Base-by-base conservation (phyloP, 768 basidiomycete species). In the Leccinum rimulosum region DNA sequence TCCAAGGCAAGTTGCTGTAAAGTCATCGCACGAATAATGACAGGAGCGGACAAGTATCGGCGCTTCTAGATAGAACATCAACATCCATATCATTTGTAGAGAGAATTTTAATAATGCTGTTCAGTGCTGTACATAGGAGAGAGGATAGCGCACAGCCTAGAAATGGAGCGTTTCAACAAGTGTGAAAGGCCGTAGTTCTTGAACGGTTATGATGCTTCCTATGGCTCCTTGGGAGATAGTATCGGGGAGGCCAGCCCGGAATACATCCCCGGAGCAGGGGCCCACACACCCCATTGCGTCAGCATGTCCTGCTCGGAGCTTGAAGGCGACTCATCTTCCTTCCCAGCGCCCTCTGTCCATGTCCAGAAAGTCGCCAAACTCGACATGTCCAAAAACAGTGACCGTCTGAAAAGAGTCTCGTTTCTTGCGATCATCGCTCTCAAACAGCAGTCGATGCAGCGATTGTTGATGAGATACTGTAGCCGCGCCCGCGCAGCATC, bases 231-330 rank as follows among this genome's bases (percentile, higher is more conserved):
- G 14, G 58, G 45, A 6, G 51, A 58, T n/a, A n/a, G 3, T 11
- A 50, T 28, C 2, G 28, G 5, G n/a, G 43, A 25, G 8, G 12
- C 30, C 11, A 58, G 50, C 19, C 19, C 40, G 40, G 40, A 3
- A 17, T 61, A 55, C 1, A 5, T 22, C 9, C 59, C 60, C 17
- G 38, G 30, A 17, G 36, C 5, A 5, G 56, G 56, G 2, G 48
- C 7, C 67, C 69, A 71, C 14, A 70, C 67, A 15, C 60, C 67
- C 45, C 40, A 15, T 40, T 27, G 60, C 27, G 69, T 69, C 61
- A 70, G 47, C 19, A 61, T 28, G 48, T 70, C 68, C 47, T 40
- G 56, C 54, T 60, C 61, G 19, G n/a, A 28, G 17, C 19, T 19
- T 45, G 30, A 25, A 9, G 9, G 25, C 11, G 30, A 2, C 10